Conservation (phyloP, 192 early-diverging fungal genomes). For the Funneliformis geosporum region DNA sequence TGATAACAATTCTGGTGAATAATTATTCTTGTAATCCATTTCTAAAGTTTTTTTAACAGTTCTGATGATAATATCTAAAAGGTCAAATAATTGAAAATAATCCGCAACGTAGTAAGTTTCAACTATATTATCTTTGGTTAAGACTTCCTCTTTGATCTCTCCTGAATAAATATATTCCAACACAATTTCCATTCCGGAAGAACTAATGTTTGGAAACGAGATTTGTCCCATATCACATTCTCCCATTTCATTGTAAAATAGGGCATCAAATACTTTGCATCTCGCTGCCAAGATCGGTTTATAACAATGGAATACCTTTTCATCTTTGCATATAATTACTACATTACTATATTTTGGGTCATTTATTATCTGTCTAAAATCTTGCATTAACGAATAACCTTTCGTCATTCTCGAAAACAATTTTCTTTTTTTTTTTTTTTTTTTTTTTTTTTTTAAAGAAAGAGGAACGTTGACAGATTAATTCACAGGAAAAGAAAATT, state of each 20-base stretch:
- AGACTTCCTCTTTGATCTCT: background rate
- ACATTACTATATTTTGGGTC: slow-evolving; percentile 15
- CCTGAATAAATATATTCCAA: slow-evolving; percentile 22
- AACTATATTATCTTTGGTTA: slow-evolving; percentile 17
- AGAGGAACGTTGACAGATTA: no score
- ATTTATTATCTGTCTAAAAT: background rate
- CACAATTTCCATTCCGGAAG: slow-evolving; percentile 4
- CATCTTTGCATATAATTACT: slow-evolving; percentile 17
- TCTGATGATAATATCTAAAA: slow-evolving; percentile 11
- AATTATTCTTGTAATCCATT: background rate
- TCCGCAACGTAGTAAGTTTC: slow-evolving; percentile 18
- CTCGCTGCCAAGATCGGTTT: slow-evolving; percentile 17
- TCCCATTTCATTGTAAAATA: slow-evolving; percentile 20
- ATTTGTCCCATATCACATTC: slow-evolving; percentile 12
- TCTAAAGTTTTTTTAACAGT: background rate
- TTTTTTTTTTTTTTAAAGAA: no score
- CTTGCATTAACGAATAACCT: background rate
- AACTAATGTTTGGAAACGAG: slow-evolving; percentile 13
- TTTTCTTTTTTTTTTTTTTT: no score
- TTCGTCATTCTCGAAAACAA: background rate
- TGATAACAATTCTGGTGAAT: background rate
- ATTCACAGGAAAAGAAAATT: no score
- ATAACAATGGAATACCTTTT: background rate
- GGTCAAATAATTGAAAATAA: slow-evolving; percentile 15
- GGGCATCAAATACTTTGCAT: slow-evolving; percentile 4